These are phyloP conservation scores for Asterochloris erici DNA, from an alignment of 139 green algal species.

Conservation along the genomic window DNA sequence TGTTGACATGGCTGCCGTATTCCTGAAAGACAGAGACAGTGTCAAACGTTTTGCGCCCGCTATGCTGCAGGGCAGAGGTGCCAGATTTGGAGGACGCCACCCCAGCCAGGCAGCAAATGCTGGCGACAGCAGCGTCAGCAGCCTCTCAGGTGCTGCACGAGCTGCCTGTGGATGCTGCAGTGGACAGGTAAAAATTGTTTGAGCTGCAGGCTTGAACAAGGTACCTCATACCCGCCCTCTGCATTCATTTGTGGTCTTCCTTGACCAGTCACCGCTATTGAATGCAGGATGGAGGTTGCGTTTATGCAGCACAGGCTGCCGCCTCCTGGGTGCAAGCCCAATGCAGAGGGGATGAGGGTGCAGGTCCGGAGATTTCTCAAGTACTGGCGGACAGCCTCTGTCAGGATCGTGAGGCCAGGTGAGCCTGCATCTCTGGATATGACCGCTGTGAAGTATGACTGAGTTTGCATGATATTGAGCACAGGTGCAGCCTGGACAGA, in stretches of 20 bases:
- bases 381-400: neutral
- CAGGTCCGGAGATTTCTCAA: neutral
- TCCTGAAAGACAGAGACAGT: too few relatives aligned
- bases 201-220: too few relatives aligned
- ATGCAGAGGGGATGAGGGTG: neutral
- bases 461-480: too few relatives aligned
- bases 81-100: neutral
- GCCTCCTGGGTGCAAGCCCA: conserved; percentile 1
- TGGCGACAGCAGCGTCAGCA: neutral
- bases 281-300: conserved; percentile 16
- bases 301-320: conserved; percentile 38
- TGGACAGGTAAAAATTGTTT: conserved; percentile 12
- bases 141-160: neutral
- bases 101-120: too few relatives aligned
- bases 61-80: neutral
- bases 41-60: too few relatives aligned
- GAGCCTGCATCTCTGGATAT: too few relatives aligned
- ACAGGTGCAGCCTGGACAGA: too few relatives aligned
- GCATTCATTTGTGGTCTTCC: too few relatives aligned
- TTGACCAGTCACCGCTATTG: too few relatives aligned
- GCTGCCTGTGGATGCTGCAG: conserved; percentile 28
- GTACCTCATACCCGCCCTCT: too few relatives aligned
- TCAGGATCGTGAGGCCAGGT: conserved; percentile 10
- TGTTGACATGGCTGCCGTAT: too few relatives aligned
- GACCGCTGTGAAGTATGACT: too few relatives aligned